Evolutionary conservation across 495 filamentous ascomycete species (phyloP).

Genomic region (Aspergillus homomorphus): DNA sequence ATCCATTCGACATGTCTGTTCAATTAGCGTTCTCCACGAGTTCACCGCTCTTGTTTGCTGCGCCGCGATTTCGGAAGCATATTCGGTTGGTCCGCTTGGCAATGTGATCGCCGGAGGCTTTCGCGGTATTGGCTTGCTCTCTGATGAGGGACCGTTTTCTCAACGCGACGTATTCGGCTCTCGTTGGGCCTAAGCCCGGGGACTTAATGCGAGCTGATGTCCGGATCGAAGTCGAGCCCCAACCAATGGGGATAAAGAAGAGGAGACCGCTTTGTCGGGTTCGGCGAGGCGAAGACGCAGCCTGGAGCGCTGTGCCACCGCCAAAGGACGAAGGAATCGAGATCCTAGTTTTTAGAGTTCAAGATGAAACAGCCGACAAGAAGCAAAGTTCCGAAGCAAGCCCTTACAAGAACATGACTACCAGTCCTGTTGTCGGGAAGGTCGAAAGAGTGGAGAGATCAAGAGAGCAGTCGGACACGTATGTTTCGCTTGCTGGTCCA

Average conservation of each 20-base stretch:
- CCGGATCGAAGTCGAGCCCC: too few species aligned
- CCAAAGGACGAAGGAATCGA: not conserved
- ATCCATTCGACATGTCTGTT: not conserved
- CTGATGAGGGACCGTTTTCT: not conserved
- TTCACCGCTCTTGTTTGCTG: not conserved
- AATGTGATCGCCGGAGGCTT: not conserved
- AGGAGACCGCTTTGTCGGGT: not conserved
- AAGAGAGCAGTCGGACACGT: not conserved
- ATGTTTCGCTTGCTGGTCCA: not conserved
- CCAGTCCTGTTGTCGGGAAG: not conserved
- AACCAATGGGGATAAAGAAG: not conserved
- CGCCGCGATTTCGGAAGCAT: not conserved
- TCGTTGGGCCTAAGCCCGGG: too few species aligned
- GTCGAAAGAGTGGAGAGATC: not conserved
- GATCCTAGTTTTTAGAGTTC: not conserved
- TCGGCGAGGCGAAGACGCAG: not conserved
- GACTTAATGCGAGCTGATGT: too few species aligned
- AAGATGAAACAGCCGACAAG: not conserved
- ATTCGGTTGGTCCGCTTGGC: not conserved
- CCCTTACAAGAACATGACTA: not conserved
- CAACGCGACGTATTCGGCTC: too few species aligned
- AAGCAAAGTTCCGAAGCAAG: not conserved
- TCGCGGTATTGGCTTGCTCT: not conserved
- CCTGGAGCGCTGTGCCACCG: not conserved
- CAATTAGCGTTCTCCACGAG: not conserved